Evolutionary conservation across 345 rosid species (phyloP), one percentile per base, ranked within the genome.

Genomic region (Boechera divaricarpa): DNA sequence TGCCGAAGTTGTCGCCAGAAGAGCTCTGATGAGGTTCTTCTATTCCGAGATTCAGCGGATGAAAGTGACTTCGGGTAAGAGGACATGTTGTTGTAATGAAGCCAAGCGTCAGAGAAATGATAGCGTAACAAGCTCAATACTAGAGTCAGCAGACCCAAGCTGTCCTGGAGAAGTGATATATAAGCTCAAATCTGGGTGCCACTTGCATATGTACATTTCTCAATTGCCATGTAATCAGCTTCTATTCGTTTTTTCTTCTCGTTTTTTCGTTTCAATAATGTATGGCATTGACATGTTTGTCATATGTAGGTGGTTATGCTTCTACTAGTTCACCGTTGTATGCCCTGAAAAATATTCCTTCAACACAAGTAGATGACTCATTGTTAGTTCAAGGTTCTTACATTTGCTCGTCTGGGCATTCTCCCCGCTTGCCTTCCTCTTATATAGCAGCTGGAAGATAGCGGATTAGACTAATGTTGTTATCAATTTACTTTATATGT

Each of bases 181-280:
- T 64, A 82, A 63, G 75, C 79, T 92, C 49, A 89, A 83, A 77
- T 73, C 77, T 45, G 97, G 86, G 4, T 89, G 90, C 86, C 83
- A 84, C 48, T 78, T 94, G 72, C 97, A 94, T 83, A 47, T 90
- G 52, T 94, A 88, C 86, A 85, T 90, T 79, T 92, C 98, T 44
- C 98, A 90, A 70, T 81, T 89, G 89, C 98, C 98, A 84, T 90
- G 98, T 92, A 92, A 88, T 75, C 66, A 88, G 9, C 61, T 56
- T 15, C 61, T 29, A 31, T 12, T 47, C 55, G 5, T 51, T 16
- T 60, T 21, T 6, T 36, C 24, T 58, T 39, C 4, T 39, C 54
- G 7, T 36, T 51, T 59, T 45, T 3, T 45, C 54, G 10, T 36
- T 55, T 67, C n/a, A 35, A 41, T 4, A 49, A 33, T 35, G 58